These are phyloP conservation scores for Mucor mucedo DNA, from an alignment of 371 early-diverging fungal species.

Conservation along the genomic window DNA sequence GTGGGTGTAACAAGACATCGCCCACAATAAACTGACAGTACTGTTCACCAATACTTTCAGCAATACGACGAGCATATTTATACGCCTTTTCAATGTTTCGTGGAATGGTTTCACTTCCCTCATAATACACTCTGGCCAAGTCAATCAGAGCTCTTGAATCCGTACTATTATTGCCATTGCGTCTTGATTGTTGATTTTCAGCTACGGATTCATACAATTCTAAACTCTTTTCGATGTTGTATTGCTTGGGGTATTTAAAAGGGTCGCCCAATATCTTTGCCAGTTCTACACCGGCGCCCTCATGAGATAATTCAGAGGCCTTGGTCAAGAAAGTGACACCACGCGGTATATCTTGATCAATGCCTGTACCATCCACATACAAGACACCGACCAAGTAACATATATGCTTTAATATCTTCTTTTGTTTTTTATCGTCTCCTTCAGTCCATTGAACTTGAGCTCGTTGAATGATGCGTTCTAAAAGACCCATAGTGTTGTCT, in stretches of 20 bases:
- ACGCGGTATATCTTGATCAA: conserved; percentile 29
- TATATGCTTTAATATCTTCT: conserved; percentile 17
- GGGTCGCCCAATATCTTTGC: conserved; percentile 47
- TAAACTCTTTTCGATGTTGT: conserved; percentile 43
- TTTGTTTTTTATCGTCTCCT: conserved; percentile 24
- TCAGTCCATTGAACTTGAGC: conserved; percentile 20
- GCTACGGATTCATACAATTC: conserved; percentile 38
- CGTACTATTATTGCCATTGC: conserved; percentile 18
- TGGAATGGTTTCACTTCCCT: conserved; percentile 40
- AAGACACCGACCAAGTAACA: conserved; percentile 41
- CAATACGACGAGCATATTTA: conserved; percentile 46
- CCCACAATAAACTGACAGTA: conserved; percentile 59
- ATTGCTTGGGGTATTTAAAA: conserved; percentile 45
- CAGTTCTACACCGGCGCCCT: conserved; percentile 42
- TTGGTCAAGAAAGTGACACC: conserved; percentile 36
- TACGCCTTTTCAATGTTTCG: conserved; percentile 50
- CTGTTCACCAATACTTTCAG: conserved; percentile 47
- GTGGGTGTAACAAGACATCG: conserved; percentile 37
- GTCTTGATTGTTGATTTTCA: conserved; percentile 5
- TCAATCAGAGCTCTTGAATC: conserved; percentile 47
- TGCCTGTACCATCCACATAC: conserved; percentile 44
- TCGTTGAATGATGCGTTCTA: conserved; percentile 27
- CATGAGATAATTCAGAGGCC: conserved; percentile 39
- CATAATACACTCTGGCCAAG: conserved; percentile 50
- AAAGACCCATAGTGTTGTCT: conserved; percentile 9